phyloP scores from a whole-genome alignment of 2,329 filamentous ascomycete species.

The Fusarium sp. region DNA sequence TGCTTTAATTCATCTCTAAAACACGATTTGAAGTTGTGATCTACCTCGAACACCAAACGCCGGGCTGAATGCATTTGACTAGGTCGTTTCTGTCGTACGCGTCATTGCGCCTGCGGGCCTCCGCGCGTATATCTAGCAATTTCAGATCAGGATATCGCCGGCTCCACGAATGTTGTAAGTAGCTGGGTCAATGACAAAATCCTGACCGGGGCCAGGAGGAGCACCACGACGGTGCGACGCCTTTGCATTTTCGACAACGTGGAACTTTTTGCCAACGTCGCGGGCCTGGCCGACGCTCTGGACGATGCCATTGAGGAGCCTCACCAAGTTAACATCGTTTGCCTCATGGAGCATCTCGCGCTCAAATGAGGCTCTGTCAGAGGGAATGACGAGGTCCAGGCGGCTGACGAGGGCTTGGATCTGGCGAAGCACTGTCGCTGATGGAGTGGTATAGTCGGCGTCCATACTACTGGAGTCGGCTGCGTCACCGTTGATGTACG shows the following conservation, averaged over 20 bases:
- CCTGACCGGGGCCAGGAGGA: conserved; percentile 30
- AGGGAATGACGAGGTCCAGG: conserved; percentile 82
- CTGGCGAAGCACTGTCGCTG: conserved; percentile 83
- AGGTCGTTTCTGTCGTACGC: not conserved
- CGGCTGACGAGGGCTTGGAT: conserved; percentile 88
- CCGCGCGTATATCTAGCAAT: not conserved
- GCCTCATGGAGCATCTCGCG: conserved; percentile 80
- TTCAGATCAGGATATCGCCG: conserved; percentile 50
- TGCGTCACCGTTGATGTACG: conserved; percentile 67
- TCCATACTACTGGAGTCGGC: conserved; percentile 53
- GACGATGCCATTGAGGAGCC: conserved; percentile 80
- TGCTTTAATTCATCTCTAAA: conserved; percentile 1
- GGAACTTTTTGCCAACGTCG: conserved; percentile 80
- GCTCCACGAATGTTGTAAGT: conserved; percentile 44
- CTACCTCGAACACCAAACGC: conserved; percentile 45
- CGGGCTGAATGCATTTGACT: conserved; percentile 40
- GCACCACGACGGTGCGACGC: conserved; percentile 36
- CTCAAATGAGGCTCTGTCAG: conserved; percentile 72
- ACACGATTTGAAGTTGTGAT: conserved; percentile 21
- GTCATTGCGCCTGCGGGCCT: not conserved
- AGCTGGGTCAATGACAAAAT: conserved; percentile 39
- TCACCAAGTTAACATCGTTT: conserved; percentile 85
- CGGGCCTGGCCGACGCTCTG: conserved; percentile 77
- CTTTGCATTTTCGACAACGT: conserved; percentile 63
- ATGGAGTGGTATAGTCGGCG: conserved; percentile 58